A percentile compares a stretch with the other conserved stretches of the same genome.
Conservation (phyloP, 768 basidiomycete species). For the Serendipita vermifera region DNA sequence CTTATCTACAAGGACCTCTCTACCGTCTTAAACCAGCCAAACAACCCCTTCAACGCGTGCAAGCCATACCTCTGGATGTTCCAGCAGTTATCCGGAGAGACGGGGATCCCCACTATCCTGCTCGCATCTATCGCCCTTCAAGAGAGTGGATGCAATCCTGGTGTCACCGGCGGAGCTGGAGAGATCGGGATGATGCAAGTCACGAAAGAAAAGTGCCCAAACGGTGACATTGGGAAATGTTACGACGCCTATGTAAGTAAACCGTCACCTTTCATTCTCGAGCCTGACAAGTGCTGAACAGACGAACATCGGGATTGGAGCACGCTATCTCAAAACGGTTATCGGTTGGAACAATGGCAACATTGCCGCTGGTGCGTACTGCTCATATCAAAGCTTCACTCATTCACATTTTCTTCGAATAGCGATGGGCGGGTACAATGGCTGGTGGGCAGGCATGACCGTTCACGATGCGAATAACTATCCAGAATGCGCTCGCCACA, state of each 20-base stretch:
- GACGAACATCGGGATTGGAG: constrained; percentile 6
- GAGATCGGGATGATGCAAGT: constrained; percentile 61
- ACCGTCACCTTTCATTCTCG: background rate
- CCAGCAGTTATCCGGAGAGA: constrained; percentile 20
- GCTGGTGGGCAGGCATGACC: background rate
- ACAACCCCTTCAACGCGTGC: constrained; percentile 51
- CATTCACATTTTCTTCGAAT: background rate
- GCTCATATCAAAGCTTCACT: background rate
- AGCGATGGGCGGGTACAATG: constrained; percentile 6
- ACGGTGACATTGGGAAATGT: background rate
- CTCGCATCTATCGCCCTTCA: constrained; percentile 84
- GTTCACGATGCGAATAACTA: constrained; percentile 3
- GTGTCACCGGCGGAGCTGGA: constrained; percentile 55
- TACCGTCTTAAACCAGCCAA: constrained; percentile 34
- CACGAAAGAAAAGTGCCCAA: constrained; percentile 44
- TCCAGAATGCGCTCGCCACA: background rate
- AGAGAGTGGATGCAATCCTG: constrained; percentile 61
- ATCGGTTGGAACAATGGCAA: constrained; percentile 1
- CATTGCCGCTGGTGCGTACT: background rate
- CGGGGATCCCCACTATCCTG: constrained; percentile 52
- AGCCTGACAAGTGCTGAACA: background rate
- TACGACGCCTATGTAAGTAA: background rate
- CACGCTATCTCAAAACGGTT: background rate
- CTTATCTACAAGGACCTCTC: constrained; percentile 15
- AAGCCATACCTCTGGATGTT: constrained; percentile 38